Evolutionary conservation across 805 yeast species (phyloP), one percentile per base, ranked within the genome.

Genomic region (Suhomyces kilbournensis): DNA sequence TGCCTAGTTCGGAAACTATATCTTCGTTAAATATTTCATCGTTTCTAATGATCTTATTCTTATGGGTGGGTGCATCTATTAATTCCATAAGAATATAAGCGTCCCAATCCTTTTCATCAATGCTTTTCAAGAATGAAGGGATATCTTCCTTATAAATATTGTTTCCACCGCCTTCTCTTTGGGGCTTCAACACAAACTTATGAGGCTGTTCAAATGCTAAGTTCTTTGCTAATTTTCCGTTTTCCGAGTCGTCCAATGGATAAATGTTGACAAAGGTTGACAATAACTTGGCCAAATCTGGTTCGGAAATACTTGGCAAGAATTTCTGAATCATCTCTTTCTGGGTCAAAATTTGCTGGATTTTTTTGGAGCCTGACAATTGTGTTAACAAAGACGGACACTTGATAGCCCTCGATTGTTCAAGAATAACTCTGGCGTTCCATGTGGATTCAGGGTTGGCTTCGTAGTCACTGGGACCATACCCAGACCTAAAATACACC

Each of bases 91-190:
- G 78, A 52, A 94, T 88, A 66, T 91, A 94, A 0, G 90, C 96
- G 22, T 82, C 84, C 97, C 97, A 93, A 38, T 87, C 88, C 17
- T 76, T 71, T 61, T 86, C 83, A 9, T 85, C 83, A 9, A 89
- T 62, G 0, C 73, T 58, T 10, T 76, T 64, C 60, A 94, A 71
- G 63, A 90, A 93, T 0, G 56, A 74, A 1, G 97, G 97, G 53
- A 94, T 94, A 60, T 90, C 88, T 35, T 83, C 82, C 62, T 89
- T 88, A 70, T 94, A 94, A 50, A 94, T 81, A 66, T 94, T 94
- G 68, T 94, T 91, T 17, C 99, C 99, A 45, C 99, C 99, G 39
- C 99, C 99, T 75, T 94, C 99, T 74, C 99, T 82, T 70, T 94
- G 99, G 3, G 99, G 99, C 65, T 94, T 94, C 60, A 94, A 77